Conservation (phyloP, 148 eudicot species). For the Heliosperma pusillum region DNA sequence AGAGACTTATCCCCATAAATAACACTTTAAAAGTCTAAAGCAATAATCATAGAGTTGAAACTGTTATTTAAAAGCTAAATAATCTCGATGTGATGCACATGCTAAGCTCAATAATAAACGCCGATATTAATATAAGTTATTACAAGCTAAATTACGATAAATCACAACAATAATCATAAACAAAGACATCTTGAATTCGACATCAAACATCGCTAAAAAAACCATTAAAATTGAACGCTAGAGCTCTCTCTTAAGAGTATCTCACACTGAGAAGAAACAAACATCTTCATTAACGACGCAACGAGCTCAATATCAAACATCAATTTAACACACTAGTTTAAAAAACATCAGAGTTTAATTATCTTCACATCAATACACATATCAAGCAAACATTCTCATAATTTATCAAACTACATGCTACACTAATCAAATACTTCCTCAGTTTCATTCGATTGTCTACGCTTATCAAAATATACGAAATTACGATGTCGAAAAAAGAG, state of each 20-base stretch:
- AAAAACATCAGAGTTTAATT: background rate
- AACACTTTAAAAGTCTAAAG: background rate
- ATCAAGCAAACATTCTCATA: background rate
- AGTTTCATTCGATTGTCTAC: no score
- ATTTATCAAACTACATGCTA: background rate
- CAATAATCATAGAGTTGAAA: background rate
- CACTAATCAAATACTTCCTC: background rate
- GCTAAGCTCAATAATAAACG: background rate
- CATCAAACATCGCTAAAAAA: no score
- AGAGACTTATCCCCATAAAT: background rate
- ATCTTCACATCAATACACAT: background rate
- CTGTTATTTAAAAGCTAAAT: background rate
- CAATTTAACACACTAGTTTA: background rate
- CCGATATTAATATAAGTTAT: no score
- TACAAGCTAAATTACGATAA: no score
- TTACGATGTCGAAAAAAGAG: background rate
- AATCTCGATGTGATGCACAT: background rate
- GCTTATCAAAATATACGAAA: no score
- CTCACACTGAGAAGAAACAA: constrained; percentile 38
- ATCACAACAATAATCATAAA: background rate
- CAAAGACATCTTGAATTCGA: background rate
- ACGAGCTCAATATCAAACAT: constrained; percentile 21
- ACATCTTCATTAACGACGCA: constrained; percentile 39
- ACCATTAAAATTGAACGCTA: no score
- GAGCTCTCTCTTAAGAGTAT: background rate